Evolutionary conservation across 1,284 basidiomycete genomes (phyloP).

Genomic region (Pseudozyma tsukubaensis): DNA sequence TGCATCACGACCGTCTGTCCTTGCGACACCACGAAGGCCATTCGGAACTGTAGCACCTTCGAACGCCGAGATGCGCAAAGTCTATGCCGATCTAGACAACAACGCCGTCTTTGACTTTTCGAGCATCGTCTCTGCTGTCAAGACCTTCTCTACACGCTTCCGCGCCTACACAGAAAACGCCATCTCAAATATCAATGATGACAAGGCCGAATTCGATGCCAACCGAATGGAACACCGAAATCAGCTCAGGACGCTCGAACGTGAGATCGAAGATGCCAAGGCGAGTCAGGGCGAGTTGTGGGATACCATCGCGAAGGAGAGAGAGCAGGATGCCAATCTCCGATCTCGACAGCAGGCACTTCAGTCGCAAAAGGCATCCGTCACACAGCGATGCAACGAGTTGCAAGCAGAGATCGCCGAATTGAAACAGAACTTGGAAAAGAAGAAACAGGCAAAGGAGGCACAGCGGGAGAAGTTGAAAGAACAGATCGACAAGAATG

Average conservation of each 20-base stretch:
- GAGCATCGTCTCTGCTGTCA: conserved; percentile 45
- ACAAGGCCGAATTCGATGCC: conserved; percentile 51
- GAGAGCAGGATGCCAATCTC: conserved; percentile 53
- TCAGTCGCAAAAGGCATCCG: conserved; percentile 51
- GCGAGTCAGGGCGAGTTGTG: conserved; percentile 54
- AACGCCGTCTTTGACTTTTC: conserved; percentile 59
- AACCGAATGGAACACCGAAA: conserved; percentile 52
- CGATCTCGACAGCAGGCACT: conserved; percentile 51
- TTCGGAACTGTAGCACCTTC: conserved; percentile 33
- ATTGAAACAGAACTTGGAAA: conserved; percentile 46
- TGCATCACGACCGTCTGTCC: conserved; percentile 36
- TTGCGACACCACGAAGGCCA: conserved; percentile 44
- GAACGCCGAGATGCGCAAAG: conserved; percentile 49
- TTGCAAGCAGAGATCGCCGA: conserved; percentile 56
- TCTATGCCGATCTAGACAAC: conserved; percentile 47
- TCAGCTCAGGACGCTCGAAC: conserved; percentile 49
- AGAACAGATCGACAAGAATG: conserved; percentile 54
- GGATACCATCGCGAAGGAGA: conserved; percentile 58
- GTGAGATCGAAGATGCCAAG: conserved; percentile 56
- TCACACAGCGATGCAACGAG: conserved; percentile 50
- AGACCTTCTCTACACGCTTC: conserved; percentile 52
- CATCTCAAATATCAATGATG: conserved; percentile 54
- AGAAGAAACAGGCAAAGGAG: conserved; percentile 49
- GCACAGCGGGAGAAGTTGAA: conserved; percentile 42
- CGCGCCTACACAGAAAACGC: conserved; percentile 55